Base-by-base conservation (phyloP, 2,329 filamentous ascomycete genomes). In the Aspergillus novofumigatus region DNA sequence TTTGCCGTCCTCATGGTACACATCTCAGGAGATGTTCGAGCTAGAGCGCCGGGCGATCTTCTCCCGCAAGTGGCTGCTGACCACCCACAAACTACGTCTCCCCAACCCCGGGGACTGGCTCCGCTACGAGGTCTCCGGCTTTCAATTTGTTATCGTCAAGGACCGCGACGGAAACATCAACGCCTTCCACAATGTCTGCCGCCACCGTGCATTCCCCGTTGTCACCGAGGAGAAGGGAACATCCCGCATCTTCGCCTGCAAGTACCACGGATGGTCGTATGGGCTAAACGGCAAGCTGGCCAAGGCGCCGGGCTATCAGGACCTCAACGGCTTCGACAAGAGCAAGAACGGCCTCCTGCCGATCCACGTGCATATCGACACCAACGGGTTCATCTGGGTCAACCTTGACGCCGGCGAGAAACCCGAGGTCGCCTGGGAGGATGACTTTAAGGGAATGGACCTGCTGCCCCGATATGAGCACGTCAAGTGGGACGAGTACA, bases 191-290 rank as follows among this genome's bases (percentile, higher is more conserved):
- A 86, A 86, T 64, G 74, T 85, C 54, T 86, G 83, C 71, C 72
- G 83, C 10, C 83, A 86, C 67, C 79, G 83, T 5, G 83, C 83
- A 14, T 86, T 80, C 62, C 82, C 82, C 4, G 77, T 86, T 7
- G 81, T 85, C 11, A 77, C 75, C 1, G 73, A 76, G 49, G 72
- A 77, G 0, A 65, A 76, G 23, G 83, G 83, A 2, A 77, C 76
- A 52, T 74, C 76, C 52, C 76, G 72, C 61, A 78, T 85, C 59
- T 77, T 86, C 53, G 74, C 80, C 3, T 86, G 83, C 77, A 81
- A 80, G 60, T 86, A 86, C 62, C 83, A 85, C 63, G 82, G 82
- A 48, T 86, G 83, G 83, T 82, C 81, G 0, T 85, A 85, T 57
- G 81, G 81, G 4, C 69, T 84, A 8, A 79, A 78, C 44, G 83